Percentiles rank a stretch among this genome's conserved stretches.
phyloP scores from a whole-genome alignment of 2,329 filamentous ascomycete genomes.

The Xylariaceae sp. region DNA sequence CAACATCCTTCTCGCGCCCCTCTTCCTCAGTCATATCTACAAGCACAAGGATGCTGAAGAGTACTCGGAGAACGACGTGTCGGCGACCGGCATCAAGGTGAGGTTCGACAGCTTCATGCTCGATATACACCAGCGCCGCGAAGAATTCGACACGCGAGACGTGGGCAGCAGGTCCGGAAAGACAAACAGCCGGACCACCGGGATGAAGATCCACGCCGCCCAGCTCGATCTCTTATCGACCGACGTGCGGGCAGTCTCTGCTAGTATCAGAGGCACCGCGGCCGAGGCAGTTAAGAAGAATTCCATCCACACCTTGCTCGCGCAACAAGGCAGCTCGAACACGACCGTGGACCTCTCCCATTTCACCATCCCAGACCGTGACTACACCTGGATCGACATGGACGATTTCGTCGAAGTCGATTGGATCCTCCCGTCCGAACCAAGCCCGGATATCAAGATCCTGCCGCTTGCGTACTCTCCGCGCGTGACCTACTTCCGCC shows the following conservation, averaged over 20 bases:
- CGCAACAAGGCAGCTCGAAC: slow-evolving; percentile 45
- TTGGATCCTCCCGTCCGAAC: slow-evolving; percentile 86
- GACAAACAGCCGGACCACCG: slow-evolving; percentile 74
- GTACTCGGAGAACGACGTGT: slow-evolving; percentile 68
- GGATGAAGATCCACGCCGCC: slow-evolving; percentile 92
- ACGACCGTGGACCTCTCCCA: slow-evolving; percentile 69
- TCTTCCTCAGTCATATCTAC: slow-evolving; percentile 96
- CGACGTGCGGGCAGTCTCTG: slow-evolving; percentile 89
- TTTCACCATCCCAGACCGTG: slow-evolving; percentile 93
- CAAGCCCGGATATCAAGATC: slow-evolving; percentile 90
- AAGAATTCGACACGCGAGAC: slow-evolving; percentile 80
- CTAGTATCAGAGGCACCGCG: slow-evolving; percentile 76
- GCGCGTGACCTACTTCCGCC: slow-evolving; percentile 93
- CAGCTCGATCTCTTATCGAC: slow-evolving; percentile 88
- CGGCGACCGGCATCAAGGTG: slow-evolving; percentile 93
- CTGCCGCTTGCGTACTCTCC: slow-evolving; percentile 87
- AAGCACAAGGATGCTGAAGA: slow-evolving; percentile 96
- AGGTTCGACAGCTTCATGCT: slow-evolving; percentile 96
- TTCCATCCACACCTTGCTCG: slow-evolving; percentile 45
- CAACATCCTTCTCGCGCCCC: slow-evolving; percentile 81
- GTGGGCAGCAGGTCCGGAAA: slow-evolving; percentile 69
- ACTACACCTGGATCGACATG: slow-evolving; percentile 98
- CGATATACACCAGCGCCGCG: slow-evolving; percentile 87
- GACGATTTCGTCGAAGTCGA: slow-evolving; percentile 98
- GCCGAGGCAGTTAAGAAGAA: slow-evolving; percentile 67